phyloP scores from a whole-genome alignment of 371 early-diverging fungal genomes.

The Blakeslea trispora region DNA sequence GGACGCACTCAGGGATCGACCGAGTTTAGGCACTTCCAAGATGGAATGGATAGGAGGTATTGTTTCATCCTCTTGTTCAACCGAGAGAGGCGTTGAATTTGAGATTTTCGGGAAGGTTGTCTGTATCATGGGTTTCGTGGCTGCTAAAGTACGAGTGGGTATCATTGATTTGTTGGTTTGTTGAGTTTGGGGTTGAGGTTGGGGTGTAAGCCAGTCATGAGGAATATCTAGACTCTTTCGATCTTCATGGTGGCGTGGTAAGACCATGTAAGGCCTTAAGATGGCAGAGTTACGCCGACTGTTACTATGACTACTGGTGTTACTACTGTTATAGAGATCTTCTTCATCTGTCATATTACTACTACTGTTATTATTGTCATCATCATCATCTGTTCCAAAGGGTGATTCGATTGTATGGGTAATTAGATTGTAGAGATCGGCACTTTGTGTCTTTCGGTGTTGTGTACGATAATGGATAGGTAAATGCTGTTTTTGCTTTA shows the following conservation, averaged over 20 bases:
- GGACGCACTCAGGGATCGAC: conserved; percentile 21
- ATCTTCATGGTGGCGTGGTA: conserved; percentile 25
- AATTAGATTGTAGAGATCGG: conserved; percentile 33
- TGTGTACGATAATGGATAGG: conserved; percentile 18
- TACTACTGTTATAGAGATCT: not conserved
- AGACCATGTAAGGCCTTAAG: conserved; percentile 40
- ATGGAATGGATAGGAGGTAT: not conserved
- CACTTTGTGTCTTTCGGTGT: conserved; percentile 50
- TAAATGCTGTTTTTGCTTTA: conserved; percentile 9
- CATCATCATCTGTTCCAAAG: not conserved
- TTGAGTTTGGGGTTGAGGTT: conserved; percentile 7
- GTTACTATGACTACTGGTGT: not conserved
- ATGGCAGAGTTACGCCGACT: conserved; percentile 40
- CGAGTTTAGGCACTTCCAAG: conserved; percentile 25
- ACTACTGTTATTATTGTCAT: conserved; percentile 8
- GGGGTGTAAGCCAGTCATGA: conserved; percentile 36
- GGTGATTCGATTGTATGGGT: conserved; percentile 1
- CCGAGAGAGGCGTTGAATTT: conserved; percentile 40
- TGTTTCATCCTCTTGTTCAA: conserved; percentile 1
- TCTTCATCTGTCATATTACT: not conserved
- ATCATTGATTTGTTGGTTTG: conserved; percentile 4
- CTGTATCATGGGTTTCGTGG: conserved; percentile 40
- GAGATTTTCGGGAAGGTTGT: conserved; percentile 48
- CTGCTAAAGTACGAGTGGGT: conserved; percentile 19
- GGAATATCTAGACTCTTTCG: conserved; percentile 42